Percentiles rank a stretch among this genome's conserved stretches.
Evolutionary conservation across 1,139 yeast species (phyloP).

Genomic region (Spencermartinsiella ligniputridi): DNA sequence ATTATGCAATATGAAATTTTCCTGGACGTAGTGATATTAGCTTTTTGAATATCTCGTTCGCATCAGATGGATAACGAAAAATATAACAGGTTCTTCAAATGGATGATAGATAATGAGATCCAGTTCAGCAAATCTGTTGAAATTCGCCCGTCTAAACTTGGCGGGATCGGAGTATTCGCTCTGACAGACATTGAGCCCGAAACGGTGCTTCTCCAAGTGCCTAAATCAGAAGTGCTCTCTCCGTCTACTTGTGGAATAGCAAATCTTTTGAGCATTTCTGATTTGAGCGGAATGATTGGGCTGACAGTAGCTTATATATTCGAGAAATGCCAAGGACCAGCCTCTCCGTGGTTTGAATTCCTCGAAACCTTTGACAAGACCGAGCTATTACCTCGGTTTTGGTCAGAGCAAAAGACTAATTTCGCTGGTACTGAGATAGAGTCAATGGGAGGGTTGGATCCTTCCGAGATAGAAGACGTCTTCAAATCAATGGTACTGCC

Average conservation of each 20-base stretch:
- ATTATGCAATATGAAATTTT: too few relatives aligned
- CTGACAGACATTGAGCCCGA: slow-evolving; percentile 37
- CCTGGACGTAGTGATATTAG: too few relatives aligned
- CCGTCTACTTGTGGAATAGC: slow-evolving; percentile 50
- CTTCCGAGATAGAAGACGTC: slow-evolving; percentile 51
- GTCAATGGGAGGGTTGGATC: slow-evolving; percentile 57
- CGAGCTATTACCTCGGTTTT: slow-evolving; percentile 45
- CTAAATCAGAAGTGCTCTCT: slow-evolving; percentile 31
- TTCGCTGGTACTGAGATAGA: slow-evolving; percentile 68
- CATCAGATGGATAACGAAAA: slow-evolving; percentile 12
- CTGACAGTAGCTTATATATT: slow-evolving; percentile 67
- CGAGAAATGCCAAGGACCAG: slow-evolving; percentile 50
- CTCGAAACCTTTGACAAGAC: slow-evolving; percentile 45
- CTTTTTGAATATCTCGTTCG: too few relatives aligned
- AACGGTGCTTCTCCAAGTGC: slow-evolving; percentile 28
- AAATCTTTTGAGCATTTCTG: slow-evolving; percentile 59
- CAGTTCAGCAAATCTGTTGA: slow-evolving; percentile 34
- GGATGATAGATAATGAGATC: slow-evolving; percentile 30
- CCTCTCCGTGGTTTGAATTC: slow-evolving; percentile 76
- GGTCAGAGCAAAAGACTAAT: slow-evolving; percentile 51
- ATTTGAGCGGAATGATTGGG: slow-evolving; percentile 60
- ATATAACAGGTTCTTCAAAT: slow-evolving; percentile 22
- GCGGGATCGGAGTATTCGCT: slow-evolving; percentile 78
- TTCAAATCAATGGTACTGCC: slow-evolving; percentile 42
- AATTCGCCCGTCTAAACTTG: slow-evolving; percentile 46